A percentile compares a stretch with the other conserved stretches of the same genome.
Evolutionary conservation across 169 alveolate species (phyloP).

Genomic region (Cryptosporidium meleagridis): DNA sequence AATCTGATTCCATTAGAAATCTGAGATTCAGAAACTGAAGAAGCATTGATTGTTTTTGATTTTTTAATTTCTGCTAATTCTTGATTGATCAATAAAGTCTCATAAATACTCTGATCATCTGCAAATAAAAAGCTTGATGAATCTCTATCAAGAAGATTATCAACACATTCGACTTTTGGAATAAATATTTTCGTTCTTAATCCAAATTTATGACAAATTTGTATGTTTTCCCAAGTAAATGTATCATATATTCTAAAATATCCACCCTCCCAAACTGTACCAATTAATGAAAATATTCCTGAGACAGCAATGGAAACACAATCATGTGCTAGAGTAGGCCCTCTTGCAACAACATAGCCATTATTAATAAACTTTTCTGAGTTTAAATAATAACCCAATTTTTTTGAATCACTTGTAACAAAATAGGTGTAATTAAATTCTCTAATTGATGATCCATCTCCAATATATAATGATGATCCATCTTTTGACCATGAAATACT

Average conservation of each 20-base stretch:
- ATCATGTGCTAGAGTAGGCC: slow-evolving; percentile 66
- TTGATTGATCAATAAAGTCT: slow-evolving; percentile 14
- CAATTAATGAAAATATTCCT: slow-evolving; percentile 30
- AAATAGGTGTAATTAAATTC: slow-evolving; percentile 36
- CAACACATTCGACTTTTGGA: slow-evolving; percentile 55
- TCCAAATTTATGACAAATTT: slow-evolving; percentile 44
- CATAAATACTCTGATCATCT: slow-evolving; percentile 49
- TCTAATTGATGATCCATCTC: slow-evolving; percentile 68
- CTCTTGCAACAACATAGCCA: slow-evolving; percentile 60
- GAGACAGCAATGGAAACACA: slow-evolving; percentile 57
- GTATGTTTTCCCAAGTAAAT: slow-evolving; percentile 28
- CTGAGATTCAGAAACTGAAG: slow-evolving; percentile 2
- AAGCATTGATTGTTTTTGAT: background rate
- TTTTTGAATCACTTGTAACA: slow-evolving; percentile 18
- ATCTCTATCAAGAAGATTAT: background rate
- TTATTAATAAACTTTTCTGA: slow-evolving; percentile 21
- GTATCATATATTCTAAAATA: slow-evolving; percentile 54
- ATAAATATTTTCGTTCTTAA: slow-evolving; percentile 22
- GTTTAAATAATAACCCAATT: slow-evolving; percentile 10
- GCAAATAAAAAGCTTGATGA: slow-evolving; percentile 51
- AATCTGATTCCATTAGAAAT: background rate
- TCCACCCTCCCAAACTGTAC: slow-evolving; percentile 71
- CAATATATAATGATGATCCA: slow-evolving; percentile 41
- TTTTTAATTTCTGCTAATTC: slow-evolving; percentile 2
- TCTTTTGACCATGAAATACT: slow-evolving; percentile 45